Evolutionary conservation across 768 basidiomycete species (phyloP).

Genomic region (Agrocybe praecox): DNA sequence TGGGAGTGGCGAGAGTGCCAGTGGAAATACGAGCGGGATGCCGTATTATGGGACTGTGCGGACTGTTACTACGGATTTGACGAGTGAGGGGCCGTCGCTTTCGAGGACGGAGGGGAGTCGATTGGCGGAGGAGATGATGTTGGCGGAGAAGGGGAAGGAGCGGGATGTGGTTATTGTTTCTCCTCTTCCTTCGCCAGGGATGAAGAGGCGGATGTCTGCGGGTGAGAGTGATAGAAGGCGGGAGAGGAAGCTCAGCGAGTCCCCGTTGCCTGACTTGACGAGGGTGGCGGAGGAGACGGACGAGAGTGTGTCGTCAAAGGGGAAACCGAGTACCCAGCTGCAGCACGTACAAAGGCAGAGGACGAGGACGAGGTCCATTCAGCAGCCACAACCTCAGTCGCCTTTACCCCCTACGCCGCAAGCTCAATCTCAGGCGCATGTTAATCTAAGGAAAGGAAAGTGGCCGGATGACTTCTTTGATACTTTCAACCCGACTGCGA

Average conservation of each 20-base stretch:
- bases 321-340: background rate
- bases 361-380: constrained; percentile 10
- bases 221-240: constrained; percentile 11
- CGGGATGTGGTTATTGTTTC: constrained; percentile 1
- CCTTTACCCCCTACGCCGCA: background rate
- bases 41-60: constrained; percentile 74
- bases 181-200: constrained; percentile 17
- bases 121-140: constrained; percentile 53
- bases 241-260: constrained; percentile 69
- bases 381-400: constrained; percentile 8
- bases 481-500: constrained; percentile 32
- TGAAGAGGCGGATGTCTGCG: constrained; percentile 5
- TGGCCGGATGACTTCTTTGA: constrained; percentile 85
- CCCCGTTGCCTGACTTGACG: constrained; percentile 58
- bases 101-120: constrained; percentile 71
- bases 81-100: constrained; percentile 72
- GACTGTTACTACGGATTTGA: constrained; percentile 82
- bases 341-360: background rate
- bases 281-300: constrained; percentile 77
- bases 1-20: background rate
- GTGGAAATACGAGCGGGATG: constrained; percentile 36
- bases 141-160: constrained; percentile 23
- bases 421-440: constrained; percentile 31
- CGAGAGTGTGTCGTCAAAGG: constrained; percentile 46
- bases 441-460: constrained; percentile 71